phyloP scores from a whole-genome alignment of 1,139 yeast species.

The Lodderomyces theae region DNA sequence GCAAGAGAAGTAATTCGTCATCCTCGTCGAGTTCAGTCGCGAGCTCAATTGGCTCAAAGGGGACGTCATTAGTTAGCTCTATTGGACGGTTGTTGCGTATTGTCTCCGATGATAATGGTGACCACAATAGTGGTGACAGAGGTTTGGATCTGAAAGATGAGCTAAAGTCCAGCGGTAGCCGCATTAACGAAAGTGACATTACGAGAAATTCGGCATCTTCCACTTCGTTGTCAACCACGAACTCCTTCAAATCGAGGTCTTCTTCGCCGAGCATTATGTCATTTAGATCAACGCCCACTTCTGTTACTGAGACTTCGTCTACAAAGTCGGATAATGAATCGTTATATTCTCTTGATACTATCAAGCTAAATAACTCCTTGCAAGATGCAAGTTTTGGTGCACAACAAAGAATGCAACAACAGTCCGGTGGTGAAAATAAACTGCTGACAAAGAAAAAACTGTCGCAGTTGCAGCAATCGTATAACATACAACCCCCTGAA shows the following conservation, averaged over 20 bases:
- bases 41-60: slow-evolving; percentile 4
- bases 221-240: slow-evolving; percentile 39
- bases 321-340: slow-evolving; percentile 30
- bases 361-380: slow-evolving; percentile 5
- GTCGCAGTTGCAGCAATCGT: slow-evolving; percentile 6
- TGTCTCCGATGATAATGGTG: slow-evolving; percentile 27
- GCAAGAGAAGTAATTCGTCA: not conserved
- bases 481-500: slow-evolving; percentile 42
- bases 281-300: slow-evolving; percentile 40
- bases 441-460: not conserved
- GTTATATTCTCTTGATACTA: slow-evolving; percentile 11
- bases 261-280: slow-evolving; percentile 46
- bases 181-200: not conserved
- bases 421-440: not conserved
- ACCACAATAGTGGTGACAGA: not conserved
- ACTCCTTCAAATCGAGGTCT: slow-evolving; percentile 35
- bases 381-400: slow-evolving; percentile 3
- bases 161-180: not conserved
- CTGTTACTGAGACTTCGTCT: slow-evolving; percentile 38
- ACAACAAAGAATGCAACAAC: slow-evolving; percentile 1
- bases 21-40: not conserved
- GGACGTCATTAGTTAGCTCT: slow-evolving; percentile 34
- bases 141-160: slow-evolving; percentile 17
- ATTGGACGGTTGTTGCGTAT: slow-evolving; percentile 39
- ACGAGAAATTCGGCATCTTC: slow-evolving; percentile 34